These are phyloP conservation scores for Nadsonia commutata DNA, from an alignment of 1,139 yeast genomes.

Conservation along the genomic window DNA sequence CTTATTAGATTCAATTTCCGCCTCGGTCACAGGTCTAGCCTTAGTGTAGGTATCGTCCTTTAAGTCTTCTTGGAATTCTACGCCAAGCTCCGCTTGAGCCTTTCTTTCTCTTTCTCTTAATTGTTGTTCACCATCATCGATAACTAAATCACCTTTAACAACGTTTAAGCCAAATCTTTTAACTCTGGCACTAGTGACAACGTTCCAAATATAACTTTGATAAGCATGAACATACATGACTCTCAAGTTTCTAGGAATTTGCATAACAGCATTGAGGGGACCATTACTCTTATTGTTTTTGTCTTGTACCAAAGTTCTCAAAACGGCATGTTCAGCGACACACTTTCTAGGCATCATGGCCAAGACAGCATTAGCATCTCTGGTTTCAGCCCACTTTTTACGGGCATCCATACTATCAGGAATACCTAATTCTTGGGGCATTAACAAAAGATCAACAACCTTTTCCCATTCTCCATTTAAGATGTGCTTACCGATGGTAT, in stretches of 20 bases:
- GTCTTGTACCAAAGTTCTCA: slow-evolving; percentile 38
- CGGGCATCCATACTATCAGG: slow-evolving; percentile 79
- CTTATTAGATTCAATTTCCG: slow-evolving; percentile 46
- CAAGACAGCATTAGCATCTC: slow-evolving; percentile 50
- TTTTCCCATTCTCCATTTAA: slow-evolving; percentile 63
- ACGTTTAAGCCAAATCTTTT: slow-evolving; percentile 54
- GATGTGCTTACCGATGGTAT: slow-evolving; percentile 61
- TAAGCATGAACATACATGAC: slow-evolving; percentile 96
- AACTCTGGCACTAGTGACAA: slow-evolving; percentile 66
- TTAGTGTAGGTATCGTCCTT: slow-evolving; percentile 38
- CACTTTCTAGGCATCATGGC: slow-evolving; percentile 74
- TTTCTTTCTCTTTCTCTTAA: slow-evolving; percentile 6
- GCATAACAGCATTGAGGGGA: slow-evolving; percentile 69
- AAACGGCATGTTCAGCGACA: slow-evolving; percentile 66
- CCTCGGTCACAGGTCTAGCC: slow-evolving; percentile 59
- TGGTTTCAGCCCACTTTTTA: slow-evolving; percentile 62
- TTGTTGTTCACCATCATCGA: slow-evolving; percentile 22
- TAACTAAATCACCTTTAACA: slow-evolving; percentile 73
- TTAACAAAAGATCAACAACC: slow-evolving; percentile 62
- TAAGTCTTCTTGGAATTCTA: slow-evolving; percentile 50
- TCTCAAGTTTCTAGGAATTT: slow-evolving; percentile 82
- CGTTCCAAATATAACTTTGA: slow-evolving; percentile 91
- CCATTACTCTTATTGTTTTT: slow-evolving; percentile 21
- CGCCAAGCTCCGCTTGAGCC: slow-evolving; percentile 26
- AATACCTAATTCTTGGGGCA: slow-evolving; percentile 71